Base-by-base conservation (phyloP, 106 monocot species). In the Dendrobium huoshanense region DNA sequence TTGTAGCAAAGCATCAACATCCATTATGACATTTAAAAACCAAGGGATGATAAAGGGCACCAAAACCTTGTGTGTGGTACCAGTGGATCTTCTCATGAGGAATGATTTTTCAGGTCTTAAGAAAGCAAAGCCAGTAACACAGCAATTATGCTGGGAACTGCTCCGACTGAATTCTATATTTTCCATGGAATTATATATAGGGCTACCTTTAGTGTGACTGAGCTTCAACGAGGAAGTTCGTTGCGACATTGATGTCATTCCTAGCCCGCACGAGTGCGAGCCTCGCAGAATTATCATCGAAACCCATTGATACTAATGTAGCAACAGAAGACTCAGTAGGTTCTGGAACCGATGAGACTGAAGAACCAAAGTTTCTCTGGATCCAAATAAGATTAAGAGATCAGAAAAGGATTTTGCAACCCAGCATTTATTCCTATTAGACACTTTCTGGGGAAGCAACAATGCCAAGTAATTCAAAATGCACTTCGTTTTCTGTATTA, bases 241-340 rank as follows among this genome's bases (percentile, higher is more conserved):
- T 92, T 58, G 92, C 95, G 5, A 81, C 80, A 48, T 90, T 90
- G 61, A 95, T 80, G 76, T 95, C 95, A 56, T 95, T 95, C 75
- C 90, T 77, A 9, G 95, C 92, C 22, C 75, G 85, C 72, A 84
- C 40, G 29, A 95, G 88, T 18, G 95, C 95, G 19, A 88, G 92
- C 67, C 95, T 86, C 5, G 95, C 92, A 73, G 90, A 83, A 77
- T 86, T 86, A 43, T 59, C 80, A 72, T 95, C 88, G 77, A 95
- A 95, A 51, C 95, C 95, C 95, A 95, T 95, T 7, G 95, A 90
- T 17, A 92, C 90, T 48, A 95, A 64, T 11, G 75, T 87, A 51
- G 92, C 92, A 79, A 95, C 82, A 29, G 95, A 92, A 68, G 88
- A 83, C 64, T 90, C 90, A 2, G 92, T 87, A 72, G 92, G 95